Evolutionary conservation across 768 basidiomycete genomes (phyloP).

Genomic region (Boletus tomentosulus): DNA sequence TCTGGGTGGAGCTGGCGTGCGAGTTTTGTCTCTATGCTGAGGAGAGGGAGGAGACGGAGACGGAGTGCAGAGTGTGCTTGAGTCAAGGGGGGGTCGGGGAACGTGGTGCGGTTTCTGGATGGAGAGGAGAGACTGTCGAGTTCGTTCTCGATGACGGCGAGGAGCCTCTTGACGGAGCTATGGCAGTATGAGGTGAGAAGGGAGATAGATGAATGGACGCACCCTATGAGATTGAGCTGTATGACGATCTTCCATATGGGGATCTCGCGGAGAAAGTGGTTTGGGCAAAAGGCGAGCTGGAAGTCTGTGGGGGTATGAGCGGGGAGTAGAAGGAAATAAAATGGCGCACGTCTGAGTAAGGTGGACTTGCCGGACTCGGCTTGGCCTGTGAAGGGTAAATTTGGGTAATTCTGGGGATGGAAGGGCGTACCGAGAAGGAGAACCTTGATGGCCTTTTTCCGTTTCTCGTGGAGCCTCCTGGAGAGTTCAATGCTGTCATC

Average conservation of each 20-base stretch:
- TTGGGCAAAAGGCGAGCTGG: conserved; percentile 60
- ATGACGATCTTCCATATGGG: conserved; percentile 60
- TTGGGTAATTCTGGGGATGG: neutral
- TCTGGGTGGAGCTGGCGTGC: conserved; percentile 49
- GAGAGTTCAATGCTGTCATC: conserved; percentile 28
- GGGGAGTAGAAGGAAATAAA: too few species aligned
- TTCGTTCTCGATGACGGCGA: conserved; percentile 48
- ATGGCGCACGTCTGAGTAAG: conserved; percentile 26
- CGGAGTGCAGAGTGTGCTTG: conserved; percentile 25
- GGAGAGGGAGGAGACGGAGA: conserved; percentile 46
- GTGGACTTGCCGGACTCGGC: conserved; percentile 32
- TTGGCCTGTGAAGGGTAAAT: conserved; percentile 17
- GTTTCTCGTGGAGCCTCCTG: conserved; percentile 15
- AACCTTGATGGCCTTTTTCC: conserved; percentile 28
- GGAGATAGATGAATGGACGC: neutral
- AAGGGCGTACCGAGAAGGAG: conserved; percentile 22
- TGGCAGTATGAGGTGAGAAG: neutral
- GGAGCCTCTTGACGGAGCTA: conserved; percentile 56
- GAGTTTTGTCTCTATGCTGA: conserved; percentile 52
- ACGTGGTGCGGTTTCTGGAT: neutral
- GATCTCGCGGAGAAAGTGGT: conserved; percentile 54
- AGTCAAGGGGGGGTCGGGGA: conserved; percentile 18
- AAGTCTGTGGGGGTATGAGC: conserved; percentile 59
- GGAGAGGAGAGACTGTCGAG: conserved; percentile 27
- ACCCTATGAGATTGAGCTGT: conserved; percentile 69